Evolutionary conservation across 1,284 basidiomycete species (phyloP).

Genomic region (Xerocomus amazonicus): DNA sequence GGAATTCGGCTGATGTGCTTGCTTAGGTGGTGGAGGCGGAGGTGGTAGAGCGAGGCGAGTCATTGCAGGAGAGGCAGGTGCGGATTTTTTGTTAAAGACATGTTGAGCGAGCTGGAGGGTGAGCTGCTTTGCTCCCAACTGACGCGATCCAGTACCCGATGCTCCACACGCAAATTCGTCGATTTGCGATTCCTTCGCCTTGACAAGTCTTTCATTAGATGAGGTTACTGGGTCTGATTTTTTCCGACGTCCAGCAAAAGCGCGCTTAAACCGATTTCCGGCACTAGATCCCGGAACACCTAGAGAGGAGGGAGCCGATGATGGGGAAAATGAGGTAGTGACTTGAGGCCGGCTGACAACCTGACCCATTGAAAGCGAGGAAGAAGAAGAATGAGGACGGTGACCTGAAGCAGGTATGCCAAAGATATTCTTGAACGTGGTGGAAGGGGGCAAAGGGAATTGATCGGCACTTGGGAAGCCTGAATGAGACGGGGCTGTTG

Average conservation of each 20-base stretch:
- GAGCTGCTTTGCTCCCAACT: conserved; percentile 30
- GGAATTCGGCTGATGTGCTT: conserved; percentile 10
- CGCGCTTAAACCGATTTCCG: conserved; percentile 58
- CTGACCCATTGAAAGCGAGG: conserved; percentile 40
- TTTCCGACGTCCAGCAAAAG: conserved; percentile 59
- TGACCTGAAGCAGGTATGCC: conserved; percentile 34
- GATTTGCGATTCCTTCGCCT: conserved; percentile 24
- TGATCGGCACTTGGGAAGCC: conserved; percentile 44
- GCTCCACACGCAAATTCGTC: conserved; percentile 25
- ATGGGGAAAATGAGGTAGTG: conserved; percentile 21
- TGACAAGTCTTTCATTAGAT: conserved; percentile 30
- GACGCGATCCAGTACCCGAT: conserved; percentile 24
- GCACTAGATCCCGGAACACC: conserved; percentile 29
- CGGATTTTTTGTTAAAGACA: conserved; percentile 39
- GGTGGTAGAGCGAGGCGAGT: conserved; percentile 28
- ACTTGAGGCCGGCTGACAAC: conserved; percentile 36
- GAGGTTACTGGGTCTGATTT: conserved; percentile 49
- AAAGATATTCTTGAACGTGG: conserved; percentile 38
- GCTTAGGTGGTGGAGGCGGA: conserved; percentile 39
- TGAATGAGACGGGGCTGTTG: conserved; percentile 38
- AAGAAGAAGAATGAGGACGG: conserved; percentile 35
- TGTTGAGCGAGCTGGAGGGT: conserved; percentile 41
- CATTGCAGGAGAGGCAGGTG: conserved; percentile 29
- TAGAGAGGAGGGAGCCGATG: conserved; percentile 29
- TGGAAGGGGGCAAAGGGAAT: conserved; percentile 32